phyloP scores from a whole-genome alignment of 2,329 filamentous ascomycete genomes.

The Aureobasidium musti region DNA sequence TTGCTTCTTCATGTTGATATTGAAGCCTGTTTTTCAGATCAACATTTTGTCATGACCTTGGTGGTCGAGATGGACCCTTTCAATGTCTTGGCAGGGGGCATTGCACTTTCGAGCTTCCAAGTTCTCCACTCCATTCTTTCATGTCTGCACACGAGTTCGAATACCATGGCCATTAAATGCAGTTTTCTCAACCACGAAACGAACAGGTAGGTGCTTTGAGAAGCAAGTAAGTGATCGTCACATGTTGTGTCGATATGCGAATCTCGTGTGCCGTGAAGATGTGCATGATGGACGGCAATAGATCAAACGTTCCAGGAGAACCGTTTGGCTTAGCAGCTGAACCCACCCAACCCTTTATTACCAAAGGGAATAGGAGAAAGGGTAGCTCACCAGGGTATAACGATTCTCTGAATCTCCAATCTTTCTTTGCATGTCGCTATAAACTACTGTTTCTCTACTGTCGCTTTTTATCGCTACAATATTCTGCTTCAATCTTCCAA shows the following conservation, averaged over 20 bases:
- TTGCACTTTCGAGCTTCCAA: neutral
- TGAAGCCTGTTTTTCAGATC: neutral
- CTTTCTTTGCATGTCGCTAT: neutral
- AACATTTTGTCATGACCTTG: constrained; percentile 1
- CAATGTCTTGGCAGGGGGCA: constrained; percentile 15
- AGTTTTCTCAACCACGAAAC: too few relatives aligned
- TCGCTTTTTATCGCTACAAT: neutral
- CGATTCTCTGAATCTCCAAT: neutral
- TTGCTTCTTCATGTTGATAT: constrained; percentile 1
- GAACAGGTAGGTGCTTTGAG: neutral
- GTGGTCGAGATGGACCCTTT: constrained; percentile 1
- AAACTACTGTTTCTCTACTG: neutral
- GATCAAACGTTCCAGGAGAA: constrained; percentile 22
- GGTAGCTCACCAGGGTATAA: neutral
- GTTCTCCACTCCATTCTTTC: too few relatives aligned
- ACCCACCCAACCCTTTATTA: neutral
- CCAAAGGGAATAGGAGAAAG: neutral
- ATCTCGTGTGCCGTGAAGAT: neutral
- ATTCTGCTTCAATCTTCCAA: neutral
- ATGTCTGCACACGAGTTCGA: too few relatives aligned
- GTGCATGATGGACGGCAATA: neutral
- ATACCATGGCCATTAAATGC: too few relatives aligned
- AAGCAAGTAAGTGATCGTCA: neutral
- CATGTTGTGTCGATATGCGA: too few relatives aligned
- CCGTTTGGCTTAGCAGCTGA: constrained; percentile 2